A percentile compares a stretch with the other conserved stretches of the same genome.
These are phyloP conservation scores for Blastocystis sp. DNA, from an alignment of 352 stramenopile genomes.

Conservation along the genomic window DNA sequence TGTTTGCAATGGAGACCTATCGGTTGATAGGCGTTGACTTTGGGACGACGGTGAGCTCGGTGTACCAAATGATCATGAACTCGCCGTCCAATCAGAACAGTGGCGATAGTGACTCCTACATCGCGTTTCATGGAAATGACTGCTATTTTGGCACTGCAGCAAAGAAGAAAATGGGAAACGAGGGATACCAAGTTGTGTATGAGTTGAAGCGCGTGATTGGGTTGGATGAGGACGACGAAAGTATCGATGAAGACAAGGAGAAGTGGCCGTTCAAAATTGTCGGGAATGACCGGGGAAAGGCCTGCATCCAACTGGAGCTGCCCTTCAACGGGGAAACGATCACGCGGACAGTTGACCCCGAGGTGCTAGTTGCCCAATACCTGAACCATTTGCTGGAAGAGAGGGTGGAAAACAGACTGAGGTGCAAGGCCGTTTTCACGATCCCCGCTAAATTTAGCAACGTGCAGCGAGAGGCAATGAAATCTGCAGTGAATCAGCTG, in stretches of 20 bases:
- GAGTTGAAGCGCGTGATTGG: constrained; percentile 94
- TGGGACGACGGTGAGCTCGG: constrained; percentile 82
- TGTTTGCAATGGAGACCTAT: too few relatives aligned
- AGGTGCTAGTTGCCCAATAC: not conserved
- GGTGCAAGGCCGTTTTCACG: constrained; percentile 77
- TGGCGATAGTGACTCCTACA: constrained; percentile 92
- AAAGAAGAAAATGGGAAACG: constrained; percentile 88
- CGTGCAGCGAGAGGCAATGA: constrained; percentile 82
- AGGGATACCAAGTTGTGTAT: constrained; percentile 90
- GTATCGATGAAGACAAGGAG: constrained; percentile 88
- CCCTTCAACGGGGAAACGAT: constrained; percentile 34
- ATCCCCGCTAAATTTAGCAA: constrained; percentile 87
- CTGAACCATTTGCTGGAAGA: not conserved
- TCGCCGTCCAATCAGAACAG: constrained; percentile 89
- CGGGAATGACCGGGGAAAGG: constrained; percentile 65
- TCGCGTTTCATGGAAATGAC: constrained; percentile 90
- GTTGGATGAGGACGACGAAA: constrained; percentile 83
- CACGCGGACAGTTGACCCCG: not conserved
- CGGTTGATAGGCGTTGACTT: too few relatives aligned
- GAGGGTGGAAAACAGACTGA: constrained; percentile 2
- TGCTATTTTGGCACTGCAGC: constrained; percentile 93
- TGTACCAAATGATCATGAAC: constrained; percentile 94
- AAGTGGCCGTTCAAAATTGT: constrained; percentile 89
- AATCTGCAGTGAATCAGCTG: constrained; percentile 82
- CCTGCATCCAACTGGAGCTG: constrained; percentile 51